These are phyloP conservation scores for Fraxinus paxiana DNA, from an alignment of 305 asterid species.

Conservation along the genomic window DNA sequence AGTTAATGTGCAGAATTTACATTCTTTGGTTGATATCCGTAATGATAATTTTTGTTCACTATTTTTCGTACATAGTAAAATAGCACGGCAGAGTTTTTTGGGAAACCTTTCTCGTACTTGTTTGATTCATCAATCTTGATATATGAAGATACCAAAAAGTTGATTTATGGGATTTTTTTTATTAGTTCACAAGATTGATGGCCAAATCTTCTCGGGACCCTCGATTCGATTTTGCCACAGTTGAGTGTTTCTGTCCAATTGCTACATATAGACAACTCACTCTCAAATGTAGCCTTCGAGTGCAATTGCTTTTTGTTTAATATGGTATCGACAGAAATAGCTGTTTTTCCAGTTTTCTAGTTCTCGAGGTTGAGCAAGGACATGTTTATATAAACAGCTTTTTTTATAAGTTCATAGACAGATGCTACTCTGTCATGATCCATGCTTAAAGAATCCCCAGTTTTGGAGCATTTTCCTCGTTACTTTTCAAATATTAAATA, in stretches of 20 bases:
- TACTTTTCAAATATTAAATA: neutral
- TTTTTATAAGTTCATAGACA: neutral
- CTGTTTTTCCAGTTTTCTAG: neutral
- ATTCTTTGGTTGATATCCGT: neutral
- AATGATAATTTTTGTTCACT: neutral
- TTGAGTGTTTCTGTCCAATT: conserved; percentile 10
- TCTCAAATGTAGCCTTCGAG: neutral
- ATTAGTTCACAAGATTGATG: neutral
- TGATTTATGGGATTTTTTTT: neutral
- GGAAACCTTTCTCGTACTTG: neutral
- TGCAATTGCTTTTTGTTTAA: neutral
- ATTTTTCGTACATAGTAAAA: neutral
- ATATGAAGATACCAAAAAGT: neutral
- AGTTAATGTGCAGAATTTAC: neutral
- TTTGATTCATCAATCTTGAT: neutral
- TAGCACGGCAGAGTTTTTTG: neutral
- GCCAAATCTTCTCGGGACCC: neutral
- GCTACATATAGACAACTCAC: neutral
- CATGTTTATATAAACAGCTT: neutral
- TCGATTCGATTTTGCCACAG: neutral
- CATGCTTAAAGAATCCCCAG: conserved; percentile 1
- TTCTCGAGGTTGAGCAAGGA: conserved; percentile 16
- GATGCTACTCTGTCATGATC: conserved; percentile 3
- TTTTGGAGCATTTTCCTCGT: neutral
- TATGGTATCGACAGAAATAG: neutral